Base-by-base conservation (phyloP, 768 basidiomycete genomes). In the Serendipita sp. region DNA sequence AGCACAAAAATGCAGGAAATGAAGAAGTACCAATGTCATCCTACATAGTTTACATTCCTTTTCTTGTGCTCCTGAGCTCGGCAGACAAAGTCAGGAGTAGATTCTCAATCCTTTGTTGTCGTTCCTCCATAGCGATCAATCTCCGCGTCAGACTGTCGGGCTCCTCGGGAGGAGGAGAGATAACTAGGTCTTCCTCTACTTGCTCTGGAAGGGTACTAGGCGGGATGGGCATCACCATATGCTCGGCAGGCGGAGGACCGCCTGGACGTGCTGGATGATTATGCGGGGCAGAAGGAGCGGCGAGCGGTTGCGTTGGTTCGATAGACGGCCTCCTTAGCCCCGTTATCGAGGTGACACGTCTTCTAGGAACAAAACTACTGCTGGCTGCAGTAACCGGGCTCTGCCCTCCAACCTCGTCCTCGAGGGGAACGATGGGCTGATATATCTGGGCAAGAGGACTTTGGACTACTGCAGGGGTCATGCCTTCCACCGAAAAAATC, bases 391-490 rank as follows among this genome's bases (percentile, higher is more conserved):
- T 11, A 30, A 34, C 73, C 17, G 72, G 74, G 20, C 63, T 64
- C 41, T 72, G 64, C 22, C 69, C 71, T 14, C 65, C 72, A 5
- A 56, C 61, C 30, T 60, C 50, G 30, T 26, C 58, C 62, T 2
- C 33, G 60, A 4, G 63, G 64, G 63, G 42, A 3, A 82, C 61
- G 20, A 89, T 65, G 13, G 87, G 85, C 62, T 84, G 84, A 69
- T 81, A 90, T 14, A 88, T 75, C 69, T 88, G 86, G 1, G 86
- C 86, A 2, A 90, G 76, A 16, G 89, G 88, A 68, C 84, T 85
- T 7, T 75, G 69, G 13, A 44, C 43, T 43, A 24, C 74, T 3
- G 80, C 62, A 30, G 81, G 77, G 13, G 69, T 66, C 50, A 80
- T 75, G 34, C 31, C 34, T 9, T 74, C 70, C 58, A 67, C 64